Base-by-base conservation (phyloP, 441 rosid genomes). In the Aleurites moluccanus region DNA sequence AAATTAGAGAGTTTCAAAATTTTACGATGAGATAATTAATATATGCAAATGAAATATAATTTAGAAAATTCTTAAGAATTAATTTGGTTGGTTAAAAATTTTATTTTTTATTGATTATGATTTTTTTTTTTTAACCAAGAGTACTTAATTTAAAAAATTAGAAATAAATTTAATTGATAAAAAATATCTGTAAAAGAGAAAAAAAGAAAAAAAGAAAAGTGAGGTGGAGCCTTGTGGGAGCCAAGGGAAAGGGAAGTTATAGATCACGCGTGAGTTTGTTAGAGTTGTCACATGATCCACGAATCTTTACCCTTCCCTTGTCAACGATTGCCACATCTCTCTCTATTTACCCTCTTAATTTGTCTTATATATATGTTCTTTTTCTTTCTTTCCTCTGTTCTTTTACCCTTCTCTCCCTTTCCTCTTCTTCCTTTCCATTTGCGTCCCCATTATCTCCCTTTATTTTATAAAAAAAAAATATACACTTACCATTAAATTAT, bases 221-320 rank as follows among this genome's bases (percentile, higher is more conserved):
- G 50, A 13, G 16, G 2, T 45, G 3, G n/a, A 5, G 40, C 6
- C 40, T 35, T 35, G 40, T 5, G 9, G 23, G 6, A 52, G n/a
- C 2, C 9, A 52, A 52, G 56, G 13, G 21, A 61, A 74, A 57
- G 79, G 52, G 33, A 52, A 70, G 80, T 62, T 70, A 28, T 40
- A 50, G 78, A 78, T 78, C 82, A 79, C 80, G 80, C 73, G 75
- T 60, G 75, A 68, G 82, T 77, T 83, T 73, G 85, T 78, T 75
- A 73, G 77, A 47, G 38, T 28, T 25, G 38, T 79, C 88, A 83
- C 88, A 80, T 82, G 85, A 83, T 80, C 79, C 86, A 35, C 82
- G 77, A 64, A 77, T 77, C 80, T 75, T 68, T 81, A 44, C 49
- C 75, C 20, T 11, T 23, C 40, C 70, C 80, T 83, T 83, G 81